These are phyloP conservation scores for Citrus cavaleriei DNA, from an alignment of 345 rosid species.

Conservation along the genomic window DNA sequence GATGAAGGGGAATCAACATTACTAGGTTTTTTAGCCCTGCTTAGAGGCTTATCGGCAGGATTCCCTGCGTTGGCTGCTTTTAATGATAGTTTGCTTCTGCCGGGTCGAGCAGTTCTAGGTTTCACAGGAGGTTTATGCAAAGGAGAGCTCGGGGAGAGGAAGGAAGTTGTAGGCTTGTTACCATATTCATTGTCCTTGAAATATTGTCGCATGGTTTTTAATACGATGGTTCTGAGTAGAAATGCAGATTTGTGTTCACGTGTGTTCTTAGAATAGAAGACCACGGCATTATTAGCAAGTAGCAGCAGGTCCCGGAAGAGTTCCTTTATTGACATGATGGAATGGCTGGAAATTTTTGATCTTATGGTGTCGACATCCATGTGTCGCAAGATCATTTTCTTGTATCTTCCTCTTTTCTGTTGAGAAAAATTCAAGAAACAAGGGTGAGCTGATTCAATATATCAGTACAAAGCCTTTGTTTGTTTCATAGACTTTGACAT, in stretches of 20 bases:
- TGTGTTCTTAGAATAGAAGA: slow-evolving; percentile 73
- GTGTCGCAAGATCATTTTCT: slow-evolving; percentile 67
- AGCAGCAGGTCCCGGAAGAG: slow-evolving; percentile 68
- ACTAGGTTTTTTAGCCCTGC: slow-evolving; percentile 26
- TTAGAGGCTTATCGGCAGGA: slow-evolving; percentile 19
- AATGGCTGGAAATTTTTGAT: slow-evolving; percentile 44
- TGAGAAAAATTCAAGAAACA: neutral
- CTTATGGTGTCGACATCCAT: slow-evolving; percentile 71
- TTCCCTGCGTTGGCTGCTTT: slow-evolving; percentile 23
- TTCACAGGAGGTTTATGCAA: slow-evolving; percentile 35
- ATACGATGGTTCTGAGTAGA: slow-evolving; percentile 53
- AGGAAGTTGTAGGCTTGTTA: slow-evolving; percentile 22
- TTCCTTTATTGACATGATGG: slow-evolving; percentile 48
- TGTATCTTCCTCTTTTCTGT: slow-evolving; percentile 90
- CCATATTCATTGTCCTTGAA: slow-evolving; percentile 20
- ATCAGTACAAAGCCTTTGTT: neutral
- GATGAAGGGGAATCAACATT: slow-evolving; percentile 33
- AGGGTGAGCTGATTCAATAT: slow-evolving; percentile 1
- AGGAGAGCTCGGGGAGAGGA: slow-evolving; percentile 21
- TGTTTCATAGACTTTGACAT: neutral
- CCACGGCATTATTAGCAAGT: slow-evolving; percentile 68
- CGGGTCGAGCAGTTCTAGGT: slow-evolving; percentile 35
- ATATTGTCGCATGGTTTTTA: slow-evolving; percentile 42
- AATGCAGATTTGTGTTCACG: slow-evolving; percentile 76
- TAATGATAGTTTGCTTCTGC: slow-evolving; percentile 11